phyloP scores from a whole-genome alignment of 345 rosid genomes.

The Rubroshorea leprosula region DNA sequence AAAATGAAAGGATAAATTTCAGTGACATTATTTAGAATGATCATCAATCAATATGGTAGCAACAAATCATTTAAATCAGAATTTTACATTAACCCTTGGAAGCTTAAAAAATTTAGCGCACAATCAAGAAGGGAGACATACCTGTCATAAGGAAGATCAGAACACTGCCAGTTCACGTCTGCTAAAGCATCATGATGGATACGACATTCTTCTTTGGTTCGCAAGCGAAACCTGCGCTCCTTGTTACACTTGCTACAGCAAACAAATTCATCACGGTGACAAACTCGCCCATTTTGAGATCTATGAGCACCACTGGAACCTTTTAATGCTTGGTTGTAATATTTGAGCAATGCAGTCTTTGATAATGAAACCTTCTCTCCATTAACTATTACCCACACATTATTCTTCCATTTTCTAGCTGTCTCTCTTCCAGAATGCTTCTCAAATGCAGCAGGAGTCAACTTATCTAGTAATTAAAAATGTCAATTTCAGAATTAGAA shows the following conservation, averaged over 20 bases:
- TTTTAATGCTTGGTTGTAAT: conserved; percentile 73
- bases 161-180: conserved; percentile 72
- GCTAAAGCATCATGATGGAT: conserved; percentile 80
- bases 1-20: neutral
- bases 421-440: conserved; percentile 99
- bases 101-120: neutral
- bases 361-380: conserved; percentile 93
- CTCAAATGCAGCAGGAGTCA: conserved; percentile 97
- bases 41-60: too few relatives aligned
- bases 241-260: conserved; percentile 68
- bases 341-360: conserved; percentile 84
- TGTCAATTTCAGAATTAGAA: conserved; percentile 22
- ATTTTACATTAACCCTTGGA: neutral
- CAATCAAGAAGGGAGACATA: conserved; percentile 23
- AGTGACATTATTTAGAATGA: neutral
- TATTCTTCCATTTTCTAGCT: conserved; percentile 97
- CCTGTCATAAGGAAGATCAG: conserved; percentile 72
- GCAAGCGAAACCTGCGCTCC: conserved; percentile 78
- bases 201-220: conserved; percentile 75
- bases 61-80: neutral
- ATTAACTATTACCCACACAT: conserved; percentile 85
- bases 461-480: conserved; percentile 54
- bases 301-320: conserved; percentile 56
- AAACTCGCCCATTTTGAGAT: conserved; percentile 60
- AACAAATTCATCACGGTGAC: conserved; percentile 84